Percentiles rank a stretch among this genome's conserved stretches.
Conservation (phyloP, 2,329 filamentous ascomycete genomes). For the Cercospora canescens region DNA sequence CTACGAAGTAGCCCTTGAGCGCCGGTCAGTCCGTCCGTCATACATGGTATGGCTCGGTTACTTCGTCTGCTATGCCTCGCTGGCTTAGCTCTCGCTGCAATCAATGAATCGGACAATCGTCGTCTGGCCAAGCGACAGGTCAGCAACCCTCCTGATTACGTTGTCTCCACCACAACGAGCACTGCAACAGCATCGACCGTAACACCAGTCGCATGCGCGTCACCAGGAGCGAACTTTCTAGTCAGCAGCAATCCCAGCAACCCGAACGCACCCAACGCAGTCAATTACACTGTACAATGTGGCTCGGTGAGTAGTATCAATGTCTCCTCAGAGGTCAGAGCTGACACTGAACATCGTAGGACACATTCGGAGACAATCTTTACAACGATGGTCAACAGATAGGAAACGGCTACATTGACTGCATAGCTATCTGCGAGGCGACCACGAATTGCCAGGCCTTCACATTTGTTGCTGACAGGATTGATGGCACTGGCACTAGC, state of each 20-base stretch:
- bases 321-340: not conserved
- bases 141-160: not conserved
- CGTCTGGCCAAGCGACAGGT: not conserved
- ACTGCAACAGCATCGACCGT: no score
- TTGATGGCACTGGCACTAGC: not conserved
- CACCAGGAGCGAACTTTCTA: not conserved
- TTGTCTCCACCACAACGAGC: no score
- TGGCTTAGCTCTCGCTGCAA: not conserved
- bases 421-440: not conserved
- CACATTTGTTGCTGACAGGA: not conserved
- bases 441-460: not conserved
- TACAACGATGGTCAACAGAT: not conserved
- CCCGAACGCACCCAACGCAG: not conserved
- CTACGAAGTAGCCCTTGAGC: no score
- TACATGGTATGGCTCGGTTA: not conserved
- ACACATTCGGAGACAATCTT: not conserved
- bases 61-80: not conserved
- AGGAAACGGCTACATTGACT: not conserved
- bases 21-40: not conserved
- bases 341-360: not conserved
- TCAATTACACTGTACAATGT: slow-evolving; percentile 1
- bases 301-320: not conserved
- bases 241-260: not conserved
- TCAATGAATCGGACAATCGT: not conserved
- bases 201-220: no score